Conservation (phyloP, 495 filamentous ascomycete genomes). For the Daldinia childiae region DNA sequence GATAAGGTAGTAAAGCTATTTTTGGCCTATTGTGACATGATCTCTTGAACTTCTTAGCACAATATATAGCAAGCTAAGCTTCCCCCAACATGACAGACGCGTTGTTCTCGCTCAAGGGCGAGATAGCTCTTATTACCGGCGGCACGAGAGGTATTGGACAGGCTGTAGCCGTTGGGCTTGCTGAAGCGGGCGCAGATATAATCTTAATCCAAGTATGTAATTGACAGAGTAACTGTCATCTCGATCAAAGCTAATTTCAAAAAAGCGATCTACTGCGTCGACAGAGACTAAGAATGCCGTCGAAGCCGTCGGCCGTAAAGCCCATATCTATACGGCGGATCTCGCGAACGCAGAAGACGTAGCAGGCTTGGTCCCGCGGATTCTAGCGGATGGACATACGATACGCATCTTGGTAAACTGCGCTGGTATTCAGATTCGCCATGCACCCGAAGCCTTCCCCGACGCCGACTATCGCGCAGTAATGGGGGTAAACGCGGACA, state of each 20-base stretch:
- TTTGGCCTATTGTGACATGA: neutral
- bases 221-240: neutral
- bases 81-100: slow-evolving; percentile 29
- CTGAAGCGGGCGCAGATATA: slow-evolving; percentile 86
- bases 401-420: slow-evolving; percentile 84
- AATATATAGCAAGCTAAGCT: neutral
- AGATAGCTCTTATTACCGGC: slow-evolving; percentile 87
- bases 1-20: neutral
- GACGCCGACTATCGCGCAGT: slow-evolving; percentile 85
- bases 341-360: slow-evolving; percentile 71
- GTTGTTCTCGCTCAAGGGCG: slow-evolving; percentile 67
- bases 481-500: slow-evolving; percentile 83
- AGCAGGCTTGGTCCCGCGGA: slow-evolving; percentile 64
- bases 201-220: slow-evolving; percentile 69
- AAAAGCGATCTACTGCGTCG: slow-evolving; percentile 60
- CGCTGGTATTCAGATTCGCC: slow-evolving; percentile 84
- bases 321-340: slow-evolving; percentile 75
- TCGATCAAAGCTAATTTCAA: neutral
- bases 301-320: slow-evolving; percentile 71
- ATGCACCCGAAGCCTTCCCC: slow-evolving; percentile 81
- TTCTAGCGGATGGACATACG: slow-evolving; percentile 67
- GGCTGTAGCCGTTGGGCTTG: slow-evolving; percentile 80
- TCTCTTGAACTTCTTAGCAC: neutral
- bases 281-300: slow-evolving; percentile 70
- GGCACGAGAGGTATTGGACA: slow-evolving; percentile 89